Base-by-base conservation (phyloP, 2,329 filamentous ascomycete species). In the Aspergillus awamori region DNA sequence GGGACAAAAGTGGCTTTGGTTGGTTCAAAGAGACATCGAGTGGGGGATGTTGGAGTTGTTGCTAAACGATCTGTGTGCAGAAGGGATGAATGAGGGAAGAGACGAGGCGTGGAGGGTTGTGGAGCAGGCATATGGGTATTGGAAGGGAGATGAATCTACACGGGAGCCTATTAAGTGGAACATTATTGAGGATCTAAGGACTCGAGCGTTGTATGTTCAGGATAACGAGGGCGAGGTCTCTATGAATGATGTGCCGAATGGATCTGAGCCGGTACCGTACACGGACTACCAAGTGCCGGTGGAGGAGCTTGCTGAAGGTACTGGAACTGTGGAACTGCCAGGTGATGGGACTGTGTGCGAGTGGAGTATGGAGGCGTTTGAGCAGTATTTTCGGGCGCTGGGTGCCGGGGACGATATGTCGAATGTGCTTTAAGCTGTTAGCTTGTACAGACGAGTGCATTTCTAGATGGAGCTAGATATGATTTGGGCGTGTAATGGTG, bases 21-120 rank as follows among this genome's bases (percentile, higher is more conserved):
- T 61, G 11, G 64, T 68, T n/a, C 66, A 67, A 52, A 66, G 51
- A 1, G 61, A 69, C 36, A 22, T 67, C 5, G 66, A 70, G 28
- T 68, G 67, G 66, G 68, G 68, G 36, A 61, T 62, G 2, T 45
- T 69, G 17, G 48, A 47, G 2, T 63, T 62, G 51, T 41, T 70
- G 8, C 56, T 66, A 2, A 51, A 59, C 4, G 33, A 60, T 17
- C 33, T 67, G 4, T 65, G 65, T n/a, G 22, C 62, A 2, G 38
- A n/a, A 0, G 62, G 55, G 3, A 26, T 20, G 5, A 48, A 49
- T 3, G 52, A 53, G 2, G 20, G 4, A 10, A 39, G 41, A 1
- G 26, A 53, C 7, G 36, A 17, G 3, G 58, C 45, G 3, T 70
- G 65, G 65, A 30, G 30, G 11, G 36, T 33, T 8, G 59, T 63